Conservation (phyloP, 2,329 filamentous ascomycete genomes). For the Apiospora hydei region DNA sequence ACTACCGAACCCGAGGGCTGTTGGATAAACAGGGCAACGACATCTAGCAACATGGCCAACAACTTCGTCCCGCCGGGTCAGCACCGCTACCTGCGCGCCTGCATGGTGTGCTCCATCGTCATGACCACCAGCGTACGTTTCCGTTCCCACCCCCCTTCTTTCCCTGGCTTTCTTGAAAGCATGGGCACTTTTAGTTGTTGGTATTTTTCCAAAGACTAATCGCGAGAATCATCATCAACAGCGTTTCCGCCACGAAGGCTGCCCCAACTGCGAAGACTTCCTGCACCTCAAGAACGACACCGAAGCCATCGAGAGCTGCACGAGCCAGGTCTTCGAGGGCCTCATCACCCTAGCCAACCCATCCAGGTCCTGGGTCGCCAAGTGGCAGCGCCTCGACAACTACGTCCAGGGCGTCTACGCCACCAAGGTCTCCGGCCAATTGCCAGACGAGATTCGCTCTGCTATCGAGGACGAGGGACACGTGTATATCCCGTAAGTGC, state of each 20-base stretch:
- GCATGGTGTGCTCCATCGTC: slow-evolving; percentile 98
- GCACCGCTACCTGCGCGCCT: slow-evolving; percentile 88
- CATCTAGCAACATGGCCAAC: slow-evolving; percentile 47
- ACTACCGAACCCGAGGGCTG: neutral
- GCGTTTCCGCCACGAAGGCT: slow-evolving; percentile 88
- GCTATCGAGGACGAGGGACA: slow-evolving; percentile 69
- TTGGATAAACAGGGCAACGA: neutral
- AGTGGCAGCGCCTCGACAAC: slow-evolving; percentile 89
- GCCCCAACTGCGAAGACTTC: slow-evolving; percentile 95
- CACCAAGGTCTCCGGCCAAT: slow-evolving; percentile 87
- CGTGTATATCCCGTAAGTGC: slow-evolving; percentile 69
- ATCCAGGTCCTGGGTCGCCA: slow-evolving; percentile 90
- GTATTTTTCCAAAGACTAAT: neutral
- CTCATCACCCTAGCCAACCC: slow-evolving; percentile 86
- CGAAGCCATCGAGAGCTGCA: slow-evolving; percentile 90
- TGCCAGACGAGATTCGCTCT: slow-evolving; percentile 70
- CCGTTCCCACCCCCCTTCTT: slow-evolving; percentile 27
- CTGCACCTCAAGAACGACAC: slow-evolving; percentile 80
- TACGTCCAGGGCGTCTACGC: slow-evolving; percentile 93
- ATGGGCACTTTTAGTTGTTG: neutral
- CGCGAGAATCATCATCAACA: slow-evolving; percentile 44
- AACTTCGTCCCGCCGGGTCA: slow-evolving; percentile 78
- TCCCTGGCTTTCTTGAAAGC: neutral
- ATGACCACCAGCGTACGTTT: slow-evolving; percentile 75
- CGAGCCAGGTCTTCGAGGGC: slow-evolving; percentile 94